Percentiles rank a stretch among this genome's conserved stretches.
phyloP scores from a whole-genome alignment of 164 flowering plant genomes.

The Platanus orientalis region DNA sequence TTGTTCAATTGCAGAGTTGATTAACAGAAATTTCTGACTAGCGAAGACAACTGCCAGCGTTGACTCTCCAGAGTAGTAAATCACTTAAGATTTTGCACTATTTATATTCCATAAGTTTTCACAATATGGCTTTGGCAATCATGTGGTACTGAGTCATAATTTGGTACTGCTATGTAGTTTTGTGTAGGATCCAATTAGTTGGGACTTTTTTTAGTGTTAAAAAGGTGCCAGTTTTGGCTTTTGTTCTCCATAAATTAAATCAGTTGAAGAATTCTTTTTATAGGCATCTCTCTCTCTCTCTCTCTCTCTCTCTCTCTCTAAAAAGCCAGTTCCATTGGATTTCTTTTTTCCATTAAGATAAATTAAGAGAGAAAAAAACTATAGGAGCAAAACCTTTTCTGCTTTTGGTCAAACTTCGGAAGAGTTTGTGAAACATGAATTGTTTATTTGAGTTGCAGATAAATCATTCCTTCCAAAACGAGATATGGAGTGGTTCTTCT shows the following conservation, averaged over 20 bases:
- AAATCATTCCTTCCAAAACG: constrained; percentile 80
- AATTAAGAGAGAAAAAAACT: not conserved
- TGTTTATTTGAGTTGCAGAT: constrained; percentile 38
- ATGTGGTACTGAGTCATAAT: not conserved
- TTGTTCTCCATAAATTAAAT: constrained; percentile 16
- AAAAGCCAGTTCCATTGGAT: constrained; percentile 17
- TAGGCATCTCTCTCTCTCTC: constrained; percentile 23
- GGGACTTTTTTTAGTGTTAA: not conserved
- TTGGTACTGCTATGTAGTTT: not conserved
- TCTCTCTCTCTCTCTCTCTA: constrained; percentile 17
- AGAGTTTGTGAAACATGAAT: constrained; percentile 7
- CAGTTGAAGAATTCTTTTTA: constrained; percentile 9
- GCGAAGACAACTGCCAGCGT: not conserved
- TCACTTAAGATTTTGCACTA: not conserved
- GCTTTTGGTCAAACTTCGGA: not conserved
- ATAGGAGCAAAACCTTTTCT: not conserved
- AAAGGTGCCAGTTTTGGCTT: constrained; percentile 6
- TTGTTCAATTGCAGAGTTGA: not conserved
- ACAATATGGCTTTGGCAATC: too few relatives aligned
- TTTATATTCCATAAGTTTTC: not conserved
- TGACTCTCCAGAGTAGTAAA: not conserved
- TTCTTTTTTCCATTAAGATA: constrained; percentile 7
- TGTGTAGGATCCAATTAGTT: not conserved
- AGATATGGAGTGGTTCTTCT: constrained; percentile 96
- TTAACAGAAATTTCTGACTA: not conserved